Evolutionary conservation across 306 rosid genomes (phyloP).

Genomic region (Parietaria judaica): DNA sequence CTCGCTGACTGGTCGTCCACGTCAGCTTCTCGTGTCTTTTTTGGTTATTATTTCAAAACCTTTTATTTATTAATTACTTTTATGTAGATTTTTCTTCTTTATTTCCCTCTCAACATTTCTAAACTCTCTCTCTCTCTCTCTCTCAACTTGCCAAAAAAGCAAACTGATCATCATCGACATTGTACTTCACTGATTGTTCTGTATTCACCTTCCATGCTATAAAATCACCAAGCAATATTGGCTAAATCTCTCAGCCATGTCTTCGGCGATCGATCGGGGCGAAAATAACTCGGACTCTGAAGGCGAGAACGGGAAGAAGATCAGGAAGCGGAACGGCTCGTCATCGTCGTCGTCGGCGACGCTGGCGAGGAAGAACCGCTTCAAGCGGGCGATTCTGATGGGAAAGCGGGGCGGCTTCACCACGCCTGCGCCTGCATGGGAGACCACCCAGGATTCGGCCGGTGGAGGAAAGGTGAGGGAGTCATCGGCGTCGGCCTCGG

Average conservation of each 20-base stretch:
- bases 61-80: not conserved
- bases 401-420: constrained; percentile 49
- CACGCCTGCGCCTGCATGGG: constrained; percentile 74
- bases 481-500: constrained; percentile 16
- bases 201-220: not conserved
- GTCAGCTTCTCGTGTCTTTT: constrained; percentile 8
- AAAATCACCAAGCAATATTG: not conserved
- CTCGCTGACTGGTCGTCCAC: constrained; percentile 46
- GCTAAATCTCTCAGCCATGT: not conserved
- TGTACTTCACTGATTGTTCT: constrained; percentile 24
- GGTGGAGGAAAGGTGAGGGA: constrained; percentile 37
- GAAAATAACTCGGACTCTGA: too few relatives aligned
- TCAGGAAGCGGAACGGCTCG: constrained; percentile 56
- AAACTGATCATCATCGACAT: constrained; percentile 27
- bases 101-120: constrained; percentile 34
- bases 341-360: constrained; percentile 54
- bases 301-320: constrained; percentile 27
- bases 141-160: constrained; percentile 24
- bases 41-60: not conserved
- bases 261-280: too few relatives aligned
- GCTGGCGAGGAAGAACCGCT: constrained; percentile 37
- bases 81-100: not conserved
- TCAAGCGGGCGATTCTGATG: constrained; percentile 47
- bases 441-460: constrained; percentile 9
- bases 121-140: constrained; percentile 2